Percentiles rank a stretch among this genome's conserved stretches.
Evolutionary conservation across 1,284 basidiomycete species (phyloP).

Genomic region (Austroboletus niveus): DNA sequence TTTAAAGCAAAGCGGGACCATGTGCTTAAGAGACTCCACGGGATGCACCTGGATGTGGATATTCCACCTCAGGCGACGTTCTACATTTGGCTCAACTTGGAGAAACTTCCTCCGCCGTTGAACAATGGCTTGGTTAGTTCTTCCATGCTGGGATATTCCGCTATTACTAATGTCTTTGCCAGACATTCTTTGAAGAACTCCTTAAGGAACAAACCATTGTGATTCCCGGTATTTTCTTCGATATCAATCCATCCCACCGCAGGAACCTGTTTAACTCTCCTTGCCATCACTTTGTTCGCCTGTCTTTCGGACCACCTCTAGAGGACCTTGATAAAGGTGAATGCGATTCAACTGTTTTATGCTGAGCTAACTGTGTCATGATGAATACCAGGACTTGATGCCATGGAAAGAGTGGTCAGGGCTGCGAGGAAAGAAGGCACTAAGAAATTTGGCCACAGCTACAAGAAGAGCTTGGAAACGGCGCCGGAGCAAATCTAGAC

Average conservation of each 20-base stretch:
- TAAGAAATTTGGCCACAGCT: constrained; percentile 61
- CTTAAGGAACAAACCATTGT: constrained; percentile 90
- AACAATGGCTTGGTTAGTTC: constrained; percentile 79
- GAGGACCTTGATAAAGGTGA: constrained; percentile 78
- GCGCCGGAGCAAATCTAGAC: constrained; percentile 26
- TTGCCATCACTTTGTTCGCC: constrained; percentile 84
- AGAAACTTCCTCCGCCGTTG: constrained; percentile 72
- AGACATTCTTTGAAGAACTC: constrained; percentile 94
- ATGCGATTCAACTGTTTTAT: constrained; percentile 14
- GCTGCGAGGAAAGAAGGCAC: constrained; percentile 66
- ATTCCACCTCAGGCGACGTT: constrained; percentile 79
- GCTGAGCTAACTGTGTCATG: constrained; percentile 2
- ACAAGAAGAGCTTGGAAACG: constrained; percentile 58
- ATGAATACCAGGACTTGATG: constrained; percentile 66
- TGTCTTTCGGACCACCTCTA: constrained; percentile 87
- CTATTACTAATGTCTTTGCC: constrained; percentile 2
- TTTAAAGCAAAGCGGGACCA: constrained; percentile 92
- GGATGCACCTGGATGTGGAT: constrained; percentile 74
- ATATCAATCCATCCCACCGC: constrained; percentile 82
- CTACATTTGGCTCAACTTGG: constrained; percentile 90
- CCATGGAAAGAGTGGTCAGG: constrained; percentile 76
- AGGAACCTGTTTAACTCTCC: constrained; percentile 88
- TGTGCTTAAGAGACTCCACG: constrained; percentile 77
- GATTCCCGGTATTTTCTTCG: constrained; percentile 90
- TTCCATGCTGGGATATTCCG: not conserved